These are phyloP conservation scores for Hymenoscyphus fraxineus DNA, from an alignment of 2,329 filamentous ascomycete genomes.

Conservation along the genomic window DNA sequence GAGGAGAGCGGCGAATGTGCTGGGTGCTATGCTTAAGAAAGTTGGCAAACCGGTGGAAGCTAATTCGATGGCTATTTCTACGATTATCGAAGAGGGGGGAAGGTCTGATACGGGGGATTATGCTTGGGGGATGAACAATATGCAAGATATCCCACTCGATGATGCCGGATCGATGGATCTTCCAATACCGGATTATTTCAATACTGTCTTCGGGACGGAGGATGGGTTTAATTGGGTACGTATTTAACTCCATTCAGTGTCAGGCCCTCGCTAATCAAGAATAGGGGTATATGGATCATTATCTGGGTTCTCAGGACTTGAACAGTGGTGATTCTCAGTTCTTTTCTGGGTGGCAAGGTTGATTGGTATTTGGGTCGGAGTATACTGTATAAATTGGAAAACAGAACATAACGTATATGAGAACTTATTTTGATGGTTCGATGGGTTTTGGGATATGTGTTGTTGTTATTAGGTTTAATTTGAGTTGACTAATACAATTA, in stretches of 20 bases:
- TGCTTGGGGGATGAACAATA: background rate
- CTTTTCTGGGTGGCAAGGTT: background rate
- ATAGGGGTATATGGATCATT: conserved; percentile 12
- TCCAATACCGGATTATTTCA: conserved; percentile 1
- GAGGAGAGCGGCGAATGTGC: conserved; percentile 13
- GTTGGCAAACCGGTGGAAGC: conserved; percentile 1
- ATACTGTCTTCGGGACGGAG: conserved; percentile 7
- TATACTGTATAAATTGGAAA: background rate
- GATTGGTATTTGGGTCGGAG: background rate
- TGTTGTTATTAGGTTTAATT: no score
- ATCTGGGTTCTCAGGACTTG: background rate
- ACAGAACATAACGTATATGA: no score
- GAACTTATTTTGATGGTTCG: no score
- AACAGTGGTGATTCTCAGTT: background rate
- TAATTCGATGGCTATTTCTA: background rate
- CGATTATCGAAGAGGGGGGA: background rate
- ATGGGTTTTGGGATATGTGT: no score
- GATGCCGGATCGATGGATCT: background rate
- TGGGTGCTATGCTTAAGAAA: conserved; percentile 16
- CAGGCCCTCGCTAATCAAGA: background rate
- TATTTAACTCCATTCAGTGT: background rate
- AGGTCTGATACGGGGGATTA: no score
- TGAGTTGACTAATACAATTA: no score
- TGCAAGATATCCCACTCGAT: background rate
- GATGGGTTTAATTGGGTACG: conserved; percentile 14